Conservation (phyloP, 1,139 yeast genomes). For the Kodamaea sp. region DNA sequence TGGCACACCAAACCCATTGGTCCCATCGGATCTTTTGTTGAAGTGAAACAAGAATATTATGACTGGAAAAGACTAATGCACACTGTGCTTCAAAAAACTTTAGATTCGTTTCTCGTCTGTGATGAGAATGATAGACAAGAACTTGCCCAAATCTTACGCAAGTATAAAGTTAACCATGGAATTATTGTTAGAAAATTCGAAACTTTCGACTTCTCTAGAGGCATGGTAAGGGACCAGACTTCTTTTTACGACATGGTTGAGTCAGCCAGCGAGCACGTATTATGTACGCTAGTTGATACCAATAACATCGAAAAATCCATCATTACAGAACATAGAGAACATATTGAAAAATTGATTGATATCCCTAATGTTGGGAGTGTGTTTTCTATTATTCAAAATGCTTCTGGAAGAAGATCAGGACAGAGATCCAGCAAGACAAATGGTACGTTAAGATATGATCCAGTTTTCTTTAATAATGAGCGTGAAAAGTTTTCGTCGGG, state of each 20-base stretch:
- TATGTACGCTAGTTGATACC: conserved; percentile 63
- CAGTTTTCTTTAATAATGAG: conserved; percentile 42
- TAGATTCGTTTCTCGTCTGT: conserved; percentile 67
- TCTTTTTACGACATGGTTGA: conserved; percentile 61
- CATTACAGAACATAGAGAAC: conserved; percentile 46
- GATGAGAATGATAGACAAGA: conserved; percentile 56
- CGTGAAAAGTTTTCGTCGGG: conserved; percentile 28
- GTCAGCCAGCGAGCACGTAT: conserved; percentile 50
- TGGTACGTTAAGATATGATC: conserved; percentile 55
- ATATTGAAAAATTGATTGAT: conserved; percentile 44
- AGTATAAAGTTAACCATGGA: conserved; percentile 19
- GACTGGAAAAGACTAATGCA: conserved; percentile 66
- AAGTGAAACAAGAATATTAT: conserved; percentile 52
- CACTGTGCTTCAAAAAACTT: conserved; percentile 37
- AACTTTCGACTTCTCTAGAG: conserved; percentile 46
- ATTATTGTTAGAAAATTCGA: conserved; percentile 58
- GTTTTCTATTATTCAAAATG: conserved; percentile 39
- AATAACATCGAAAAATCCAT: conserved; percentile 57
- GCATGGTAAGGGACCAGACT: conserved; percentile 28
- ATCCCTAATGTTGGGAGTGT: conserved; percentile 44
- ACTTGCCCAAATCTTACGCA: conserved; percentile 43
- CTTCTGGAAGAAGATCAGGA: conserved; percentile 25
- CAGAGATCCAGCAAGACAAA: conserved; percentile 36
- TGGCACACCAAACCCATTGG: conserved; percentile 68
- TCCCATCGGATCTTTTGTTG: conserved; percentile 68